Conservation (phyloP, 208 protist genomes). For the Acanthamoeba triangularis region DNA sequence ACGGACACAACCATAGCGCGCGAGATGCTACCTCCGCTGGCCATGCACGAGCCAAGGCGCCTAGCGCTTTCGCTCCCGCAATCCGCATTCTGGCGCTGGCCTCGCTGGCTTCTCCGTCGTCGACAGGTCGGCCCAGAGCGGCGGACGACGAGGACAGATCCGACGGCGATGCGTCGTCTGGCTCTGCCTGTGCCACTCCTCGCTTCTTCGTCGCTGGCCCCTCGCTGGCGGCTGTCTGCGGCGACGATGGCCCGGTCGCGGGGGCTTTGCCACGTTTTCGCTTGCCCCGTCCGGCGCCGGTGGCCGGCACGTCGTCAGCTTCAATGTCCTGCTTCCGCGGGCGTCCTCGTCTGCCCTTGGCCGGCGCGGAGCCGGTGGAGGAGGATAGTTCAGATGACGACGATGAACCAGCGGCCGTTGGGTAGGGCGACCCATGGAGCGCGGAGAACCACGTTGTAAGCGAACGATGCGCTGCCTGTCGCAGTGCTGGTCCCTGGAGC, state of each 20-base stretch:
- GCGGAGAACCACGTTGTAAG: neutral
- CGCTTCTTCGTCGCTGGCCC: slow-evolving; percentile 1
- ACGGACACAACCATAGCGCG: no score
- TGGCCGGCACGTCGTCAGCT: neutral
- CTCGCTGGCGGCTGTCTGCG: neutral
- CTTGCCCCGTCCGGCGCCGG: neutral
- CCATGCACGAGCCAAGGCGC: neutral
- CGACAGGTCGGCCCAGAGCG: neutral
- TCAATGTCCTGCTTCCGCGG: neutral
- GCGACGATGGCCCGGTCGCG: neutral
- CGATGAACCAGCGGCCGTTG: neutral
- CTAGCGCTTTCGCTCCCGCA: slow-evolving; percentile 16
- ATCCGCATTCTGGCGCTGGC: neutral
- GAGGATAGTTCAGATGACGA: neutral
- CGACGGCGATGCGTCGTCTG: neutral
- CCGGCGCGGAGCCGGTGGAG: neutral
- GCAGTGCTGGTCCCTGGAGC: neutral
- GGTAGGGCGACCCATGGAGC: neutral
- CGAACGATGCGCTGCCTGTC: neutral
- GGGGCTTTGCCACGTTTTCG: neutral
- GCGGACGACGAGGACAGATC: neutral
- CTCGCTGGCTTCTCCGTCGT: neutral
- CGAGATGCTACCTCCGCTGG: neutral
- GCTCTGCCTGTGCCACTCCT: neutral
- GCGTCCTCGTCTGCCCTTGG: neutral